phyloP scores from a whole-genome alignment of 148 eudicot genomes.

The Linanthus parryae region DNA sequence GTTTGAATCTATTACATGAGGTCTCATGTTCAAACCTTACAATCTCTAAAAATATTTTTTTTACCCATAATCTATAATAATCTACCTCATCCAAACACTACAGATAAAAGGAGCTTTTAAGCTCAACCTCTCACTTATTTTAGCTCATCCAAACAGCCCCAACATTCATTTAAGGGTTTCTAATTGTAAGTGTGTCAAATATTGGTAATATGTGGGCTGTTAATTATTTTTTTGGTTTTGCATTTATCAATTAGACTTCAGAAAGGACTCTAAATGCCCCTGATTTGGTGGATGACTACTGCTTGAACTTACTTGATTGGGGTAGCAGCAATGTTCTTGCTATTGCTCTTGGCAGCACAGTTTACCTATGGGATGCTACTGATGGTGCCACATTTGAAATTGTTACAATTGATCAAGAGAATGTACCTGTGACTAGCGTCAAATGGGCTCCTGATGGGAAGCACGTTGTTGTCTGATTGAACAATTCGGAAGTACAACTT shows the following conservation, averaged over 20 bases:
- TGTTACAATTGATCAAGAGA: conserved; percentile 65
- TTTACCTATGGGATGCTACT: conserved; percentile 90
- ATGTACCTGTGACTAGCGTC: conserved; percentile 80
- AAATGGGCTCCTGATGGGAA: conserved; percentile 93
- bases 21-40: too few species aligned
- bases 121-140: too few species aligned
- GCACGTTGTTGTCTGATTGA: conserved; percentile 68
- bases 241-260: conserved; percentile 57
- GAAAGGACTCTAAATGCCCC: conserved; percentile 85
- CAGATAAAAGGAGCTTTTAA: too few species aligned
- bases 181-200: too few species aligned
- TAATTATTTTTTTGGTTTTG: too few species aligned
- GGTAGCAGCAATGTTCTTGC: conserved; percentile 82
- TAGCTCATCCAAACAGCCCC: too few species aligned
- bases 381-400: conserved; percentile 67
- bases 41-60: too few species aligned
- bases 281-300: conserved; percentile 74
- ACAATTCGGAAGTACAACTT: conserved; percentile 76
- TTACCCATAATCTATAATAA: too few species aligned
- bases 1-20: too few species aligned
- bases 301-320: conserved; percentile 81
- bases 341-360: conserved; percentile 77
- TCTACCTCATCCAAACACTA: too few species aligned
- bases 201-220: too few species aligned
- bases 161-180: too few species aligned